Evolutionary conservation across 2,329 filamentous ascomycete species (phyloP), one percentile per base, ranked within the genome.

Genomic region (Sporothrix luriei): DNA sequence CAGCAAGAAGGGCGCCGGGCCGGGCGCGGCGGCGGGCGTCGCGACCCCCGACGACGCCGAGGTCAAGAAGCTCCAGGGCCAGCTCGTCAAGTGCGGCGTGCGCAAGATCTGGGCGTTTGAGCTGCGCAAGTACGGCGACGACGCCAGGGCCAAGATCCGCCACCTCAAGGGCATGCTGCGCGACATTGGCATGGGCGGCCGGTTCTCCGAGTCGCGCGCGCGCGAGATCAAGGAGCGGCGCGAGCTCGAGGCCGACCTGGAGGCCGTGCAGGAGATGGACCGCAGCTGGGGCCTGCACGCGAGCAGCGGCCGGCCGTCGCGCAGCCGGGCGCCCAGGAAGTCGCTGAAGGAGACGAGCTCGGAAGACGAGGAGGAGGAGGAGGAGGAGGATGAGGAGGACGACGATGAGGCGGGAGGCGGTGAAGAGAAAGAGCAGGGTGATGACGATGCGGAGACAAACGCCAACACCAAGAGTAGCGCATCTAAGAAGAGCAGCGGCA

Each of bases 31-130:
- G 46, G 76, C 79, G 40, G 80, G 84, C 48, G 16, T 74, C 16
- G 78, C n/a, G n/a, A n/a, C 88, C 21, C 87, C 90, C 0, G 86
- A 93, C 71, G 88, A 92, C 71, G 88, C 87, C 3, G 91, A 97
- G 78, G 91, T 97, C 77, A 98, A 97, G 79, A 91, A 89, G 64
- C 83, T 98, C 3, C 94, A 98, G 80, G 87, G 88, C 10, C 93
- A 94, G 79, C 85, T 99, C 7, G 81, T 90, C 59, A 97, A 97
- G 79, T 99, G 94, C 76, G 94, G 94, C 40, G 88, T 97, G 69
- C 90, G 93, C 68, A 98, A 97, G 78, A 87, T 97, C 72, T 99
- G 95, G 94, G 87, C 86, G 65, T 88, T 90, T 73, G 93, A 97
- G 79, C 84, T 99, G 38, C 92, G 92, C 78, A 83, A 88, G 68